A percentile compares a stretch with the other conserved stretches of the same genome.
phyloP scores from a whole-genome alignment of 2,329 filamentous ascomycete species.

The Onygena corvina region DNA sequence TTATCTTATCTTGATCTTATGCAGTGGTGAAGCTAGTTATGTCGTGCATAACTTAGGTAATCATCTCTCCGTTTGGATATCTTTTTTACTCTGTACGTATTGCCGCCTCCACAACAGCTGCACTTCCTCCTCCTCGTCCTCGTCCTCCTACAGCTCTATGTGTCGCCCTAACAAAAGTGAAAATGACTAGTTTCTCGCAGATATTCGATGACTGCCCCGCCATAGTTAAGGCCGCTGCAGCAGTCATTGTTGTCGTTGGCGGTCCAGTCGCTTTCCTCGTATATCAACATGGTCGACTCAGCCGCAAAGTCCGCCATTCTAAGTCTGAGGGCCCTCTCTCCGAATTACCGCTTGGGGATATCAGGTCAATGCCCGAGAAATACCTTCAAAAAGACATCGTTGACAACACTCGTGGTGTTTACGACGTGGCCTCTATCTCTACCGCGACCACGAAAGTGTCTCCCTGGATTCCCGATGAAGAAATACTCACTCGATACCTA shows the following conservation, averaged over 20 bases:
- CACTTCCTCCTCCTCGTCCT: not conserved
- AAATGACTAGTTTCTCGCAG: not conserved
- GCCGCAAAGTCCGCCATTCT: conserved; percentile 19
- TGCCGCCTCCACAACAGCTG: not conserved
- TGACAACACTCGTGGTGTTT: conserved; percentile 16
- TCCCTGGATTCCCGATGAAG: conserved; percentile 10
- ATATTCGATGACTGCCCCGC: not conserved
- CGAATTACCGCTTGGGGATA: conserved; percentile 11
- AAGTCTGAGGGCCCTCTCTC: conserved; percentile 16
- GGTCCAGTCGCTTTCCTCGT: conserved; percentile 19
- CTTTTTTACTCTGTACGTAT: not conserved
- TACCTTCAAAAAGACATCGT: conserved; percentile 13
- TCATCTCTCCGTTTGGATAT: too few relatives aligned
- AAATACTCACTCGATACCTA: conserved; percentile 22
- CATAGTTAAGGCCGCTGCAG: not conserved
- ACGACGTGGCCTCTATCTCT: conserved; percentile 19
- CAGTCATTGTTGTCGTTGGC: conserved; percentile 13
- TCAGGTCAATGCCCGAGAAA: conserved; percentile 19
- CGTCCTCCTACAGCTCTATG: not conserved
- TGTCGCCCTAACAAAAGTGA: not conserved
- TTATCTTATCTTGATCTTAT: not conserved
- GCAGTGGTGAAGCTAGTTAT: not conserved
- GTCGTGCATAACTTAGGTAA: not conserved
- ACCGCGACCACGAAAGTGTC: conserved; percentile 17
- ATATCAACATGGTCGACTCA: conserved; percentile 19